phyloP scores from a whole-genome alignment of 495 filamentous ascomycete species.

The Melanomma pulvis-pyrius region DNA sequence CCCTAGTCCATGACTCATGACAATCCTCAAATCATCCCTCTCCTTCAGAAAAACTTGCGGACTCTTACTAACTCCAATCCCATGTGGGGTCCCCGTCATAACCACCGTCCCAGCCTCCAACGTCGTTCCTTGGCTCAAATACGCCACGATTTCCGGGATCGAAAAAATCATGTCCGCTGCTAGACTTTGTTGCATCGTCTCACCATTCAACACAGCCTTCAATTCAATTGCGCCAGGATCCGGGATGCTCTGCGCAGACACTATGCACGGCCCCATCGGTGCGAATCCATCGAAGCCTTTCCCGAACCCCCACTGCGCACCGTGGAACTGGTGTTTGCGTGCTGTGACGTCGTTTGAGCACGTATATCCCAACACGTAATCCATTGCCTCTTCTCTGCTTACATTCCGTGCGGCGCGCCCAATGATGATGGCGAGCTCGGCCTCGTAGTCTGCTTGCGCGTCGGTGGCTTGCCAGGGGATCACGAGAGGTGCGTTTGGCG shows the following conservation, averaged over 20 bases:
- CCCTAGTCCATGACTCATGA: too few species aligned
- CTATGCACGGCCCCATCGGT: conserved; percentile 42
- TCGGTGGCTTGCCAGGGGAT: conserved; percentile 53
- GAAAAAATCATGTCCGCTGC: conserved; percentile 57
- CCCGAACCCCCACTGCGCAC: conserved; percentile 50
- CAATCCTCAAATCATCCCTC: too few species aligned
- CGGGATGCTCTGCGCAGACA: conserved; percentile 42
- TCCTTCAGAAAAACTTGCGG: too few species aligned
- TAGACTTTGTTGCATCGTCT: conserved; percentile 53
- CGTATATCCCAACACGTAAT: conserved; percentile 52
- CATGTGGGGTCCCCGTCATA: conserved; percentile 55
- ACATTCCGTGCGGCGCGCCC: conserved; percentile 50
- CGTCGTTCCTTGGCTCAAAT: conserved; percentile 55
- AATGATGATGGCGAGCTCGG: conserved; percentile 50
- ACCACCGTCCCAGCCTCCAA: conserved; percentile 51
- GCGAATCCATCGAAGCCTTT: conserved; percentile 51
- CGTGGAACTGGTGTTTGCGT: conserved; percentile 44
- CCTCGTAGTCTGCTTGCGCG: conserved; percentile 55
- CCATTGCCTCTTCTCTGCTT: conserved; percentile 46
- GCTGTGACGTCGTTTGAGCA: conserved; percentile 50
- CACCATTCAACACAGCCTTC: conserved; percentile 53
- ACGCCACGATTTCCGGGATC: conserved; percentile 51
- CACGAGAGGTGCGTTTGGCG: conserved; percentile 50
- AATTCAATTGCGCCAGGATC: conserved; percentile 47
- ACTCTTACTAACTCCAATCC: conserved; percentile 49